These are phyloP conservation scores for Aspergillus ostianus DNA, from an alignment of 495 filamentous ascomycete genomes.

Conservation along the genomic window DNA sequence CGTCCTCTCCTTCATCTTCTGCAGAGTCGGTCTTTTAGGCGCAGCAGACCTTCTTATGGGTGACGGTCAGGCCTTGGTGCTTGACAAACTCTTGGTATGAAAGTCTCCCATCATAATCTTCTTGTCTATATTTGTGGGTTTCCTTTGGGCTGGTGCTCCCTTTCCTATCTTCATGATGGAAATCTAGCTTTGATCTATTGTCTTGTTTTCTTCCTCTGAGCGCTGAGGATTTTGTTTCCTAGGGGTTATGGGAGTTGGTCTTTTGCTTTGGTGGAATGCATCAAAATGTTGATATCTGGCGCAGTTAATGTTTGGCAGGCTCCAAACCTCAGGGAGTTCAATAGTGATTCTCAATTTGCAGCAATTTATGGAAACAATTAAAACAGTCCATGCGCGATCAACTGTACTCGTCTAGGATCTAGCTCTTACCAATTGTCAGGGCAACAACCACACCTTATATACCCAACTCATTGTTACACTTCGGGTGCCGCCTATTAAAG, in stretches of 20 bases:
- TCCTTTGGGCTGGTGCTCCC: background rate
- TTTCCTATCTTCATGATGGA: background rate
- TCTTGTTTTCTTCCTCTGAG: background rate
- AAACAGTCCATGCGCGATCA: too few relatives aligned
- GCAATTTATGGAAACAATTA: background rate
- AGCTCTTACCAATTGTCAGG: too few relatives aligned
- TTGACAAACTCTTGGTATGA: too few relatives aligned
- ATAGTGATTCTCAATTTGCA: background rate
- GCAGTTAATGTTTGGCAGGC: conserved; percentile 8
- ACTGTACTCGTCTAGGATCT: too few relatives aligned
- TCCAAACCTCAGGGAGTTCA: conserved; percentile 1
- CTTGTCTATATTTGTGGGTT: background rate
- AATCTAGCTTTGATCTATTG: background rate
- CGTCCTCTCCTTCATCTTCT: background rate
- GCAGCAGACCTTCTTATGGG: background rate
- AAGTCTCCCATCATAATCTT: background rate
- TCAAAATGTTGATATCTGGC: conserved; percentile 5
- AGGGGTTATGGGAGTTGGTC: background rate
- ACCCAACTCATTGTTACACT: too few relatives aligned
- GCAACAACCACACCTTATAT: too few relatives aligned
- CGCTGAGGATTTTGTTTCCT: background rate
- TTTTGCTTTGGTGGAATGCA: conserved; percentile 2
- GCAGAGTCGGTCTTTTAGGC: too few relatives aligned
- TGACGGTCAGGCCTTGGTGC: background rate
- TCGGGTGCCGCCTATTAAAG: too few relatives aligned